Base-by-base conservation (phyloP, 495 filamentous ascomycete genomes). In the Trichoderma reesei region DNA sequence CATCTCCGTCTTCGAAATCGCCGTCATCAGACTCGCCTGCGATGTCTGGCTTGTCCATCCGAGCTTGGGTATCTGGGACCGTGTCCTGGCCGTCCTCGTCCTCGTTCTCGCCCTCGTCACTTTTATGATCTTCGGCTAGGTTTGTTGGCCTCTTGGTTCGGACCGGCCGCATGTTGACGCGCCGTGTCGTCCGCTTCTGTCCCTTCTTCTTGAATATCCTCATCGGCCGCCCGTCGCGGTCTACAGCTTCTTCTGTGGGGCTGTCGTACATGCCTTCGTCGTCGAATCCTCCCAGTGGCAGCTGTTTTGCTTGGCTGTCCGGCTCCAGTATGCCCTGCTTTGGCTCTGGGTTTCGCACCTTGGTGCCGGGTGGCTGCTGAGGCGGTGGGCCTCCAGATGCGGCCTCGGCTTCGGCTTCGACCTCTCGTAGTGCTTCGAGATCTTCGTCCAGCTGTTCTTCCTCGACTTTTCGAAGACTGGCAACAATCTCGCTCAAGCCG, bases 171-270 rank as follows among this genome's bases (percentile, higher is more conserved):
- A 96, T 93, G 44, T 83, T 88, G n/a, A 88, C 85, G 44, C 82
- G 74, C 61, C 89, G 79, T 3, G 93, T 96, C 41, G 89, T 91
- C 48, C 93, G 82, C 75, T 98, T 98, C 71, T 91, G 86, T 0
- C 93, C 93, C 74, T 88, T 90, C 82, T 98, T 98, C 78, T 96
- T 96, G 78, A 86, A 96, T 3, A 83, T 74, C 60, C 82, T 84
- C 20, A 83, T 68, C 0, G 83, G 80, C 11, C 79, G 75, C 1
- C 83, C 83, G 36, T 74, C 64, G 20, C 71, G 72, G 51, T 80
- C 77, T 3, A 79, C 65, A 13, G 66, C 66, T 26, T 81, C 79
- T 13, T 80, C 76, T 2, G 79, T 78, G 1, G 74, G 74, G 61
- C 75, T 78, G 62, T 83, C 82, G 59, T 83, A 82, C 34, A 73